Conservation (phyloP, 2,329 filamentous ascomycete genomes). For the Cordyceps tenuipes region DNA sequence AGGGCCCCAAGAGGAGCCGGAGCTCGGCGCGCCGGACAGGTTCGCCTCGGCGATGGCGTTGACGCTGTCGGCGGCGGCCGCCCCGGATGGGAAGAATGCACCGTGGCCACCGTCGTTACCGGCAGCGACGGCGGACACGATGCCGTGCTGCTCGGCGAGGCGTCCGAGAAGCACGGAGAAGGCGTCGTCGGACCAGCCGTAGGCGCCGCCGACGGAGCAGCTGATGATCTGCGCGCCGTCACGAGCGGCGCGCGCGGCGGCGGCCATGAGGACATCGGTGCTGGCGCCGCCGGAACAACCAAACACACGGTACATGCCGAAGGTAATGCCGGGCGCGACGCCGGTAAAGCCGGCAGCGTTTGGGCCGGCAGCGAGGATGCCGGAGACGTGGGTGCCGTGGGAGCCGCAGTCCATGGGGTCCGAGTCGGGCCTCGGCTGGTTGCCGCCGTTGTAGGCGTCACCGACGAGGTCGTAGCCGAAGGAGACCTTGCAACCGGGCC, state of each 20-base stretch:
- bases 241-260: slow-evolving; percentile 34
- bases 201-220: slow-evolving; percentile 19
- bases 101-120: slow-evolving; percentile 22
- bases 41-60: slow-evolving; percentile 14
- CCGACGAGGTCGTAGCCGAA: slow-evolving; percentile 40
- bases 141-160: slow-evolving; percentile 13
- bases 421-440: slow-evolving; percentile 25
- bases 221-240: slow-evolving; percentile 30
- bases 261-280: slow-evolving; percentile 36
- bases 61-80: slow-evolving; percentile 13
- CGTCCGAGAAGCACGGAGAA: slow-evolving; percentile 8
- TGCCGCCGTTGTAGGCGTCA: slow-evolving; percentile 23
- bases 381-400: slow-evolving; percentile 38
- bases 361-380: slow-evolving; percentile 47
- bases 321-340: slow-evolving; percentile 45
- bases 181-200: slow-evolving; percentile 21
- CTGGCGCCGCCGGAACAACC: slow-evolving; percentile 42
- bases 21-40: slow-evolving; percentile 37
- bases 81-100: slow-evolving; percentile 12
- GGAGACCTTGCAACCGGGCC: slow-evolving; percentile 37
- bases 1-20: slow-evolving; percentile 52
- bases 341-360: slow-evolving; percentile 48
- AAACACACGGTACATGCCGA: slow-evolving; percentile 51
- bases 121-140: slow-evolving; percentile 14
- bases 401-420: slow-evolving; percentile 34